Percentiles rank a stretch among this genome's conserved stretches.
phyloP scores from a whole-genome alignment of 495 filamentous ascomycete species.

The Neurospora hispaniola region DNA sequence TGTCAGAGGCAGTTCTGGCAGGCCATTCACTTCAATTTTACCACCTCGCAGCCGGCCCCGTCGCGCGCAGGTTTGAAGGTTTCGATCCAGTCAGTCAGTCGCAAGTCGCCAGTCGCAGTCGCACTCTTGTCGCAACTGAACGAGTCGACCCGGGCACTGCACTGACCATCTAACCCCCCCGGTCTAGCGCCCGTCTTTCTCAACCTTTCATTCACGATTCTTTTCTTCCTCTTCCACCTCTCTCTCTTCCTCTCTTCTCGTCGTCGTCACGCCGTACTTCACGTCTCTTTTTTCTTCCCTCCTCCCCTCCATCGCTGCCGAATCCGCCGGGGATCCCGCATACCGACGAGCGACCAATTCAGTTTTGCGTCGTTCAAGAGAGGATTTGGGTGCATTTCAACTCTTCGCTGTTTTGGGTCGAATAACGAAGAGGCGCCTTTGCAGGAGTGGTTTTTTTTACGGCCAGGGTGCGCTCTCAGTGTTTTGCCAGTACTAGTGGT shows the following conservation, averaged over 20 bases:
- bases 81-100: neutral
- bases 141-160: neutral
- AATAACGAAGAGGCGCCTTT: constrained; percentile 6
- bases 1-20: neutral
- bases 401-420: constrained; percentile 15
- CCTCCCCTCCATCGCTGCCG: constrained; percentile 10
- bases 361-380: constrained; percentile 29
- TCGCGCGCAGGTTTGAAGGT: neutral
- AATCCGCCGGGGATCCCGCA: constrained; percentile 19
- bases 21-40: neutral
- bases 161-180: constrained; percentile 6
- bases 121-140: constrained; percentile 9
- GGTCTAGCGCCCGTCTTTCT: constrained; percentile 5
- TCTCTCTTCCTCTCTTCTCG: constrained; percentile 13
- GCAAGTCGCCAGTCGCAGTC: neutral
- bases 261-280: constrained; percentile 11
- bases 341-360: constrained; percentile 30
- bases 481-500: constrained; percentile 2
- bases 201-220: constrained; percentile 14
- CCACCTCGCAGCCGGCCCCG: neutral
- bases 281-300: constrained; percentile 9
- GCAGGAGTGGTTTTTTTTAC: constrained; percentile 11
- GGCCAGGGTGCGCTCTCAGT: constrained; percentile 11
- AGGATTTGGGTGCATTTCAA: constrained; percentile 19
- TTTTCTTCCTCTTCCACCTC: constrained; percentile 15